Evolutionary conservation across 2,329 filamentous ascomycete genomes (phyloP), one percentile per base, ranked within the genome.

Genomic region (Pyrenophora teres): DNA sequence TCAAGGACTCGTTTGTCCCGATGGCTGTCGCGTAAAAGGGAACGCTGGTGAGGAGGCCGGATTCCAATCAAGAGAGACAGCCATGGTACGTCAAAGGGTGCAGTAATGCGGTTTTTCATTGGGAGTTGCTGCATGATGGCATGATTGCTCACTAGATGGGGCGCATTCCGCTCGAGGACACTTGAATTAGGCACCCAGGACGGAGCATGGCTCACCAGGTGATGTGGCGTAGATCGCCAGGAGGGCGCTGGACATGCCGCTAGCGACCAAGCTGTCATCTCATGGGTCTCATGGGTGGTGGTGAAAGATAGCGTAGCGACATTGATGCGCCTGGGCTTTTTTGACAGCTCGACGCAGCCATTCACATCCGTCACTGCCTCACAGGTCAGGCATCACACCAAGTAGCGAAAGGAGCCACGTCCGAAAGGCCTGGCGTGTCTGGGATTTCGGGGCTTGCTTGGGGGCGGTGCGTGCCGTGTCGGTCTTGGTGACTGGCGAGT

Each of bases 401-500:
- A 32, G 19, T 40, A 21, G 46, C 35, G 30, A 50, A 50, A 42
- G 41, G 54, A 50, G 37, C 52, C 40, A 55, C 50, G 39, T 40
- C 36, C 43, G 42, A 42, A 18, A 52, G 48, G 38, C 45, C 41
- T 50, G 40, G 43, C 32, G 15, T n/a, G 45, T 30, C 46, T 43
- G 42, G 47, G 50, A 48, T 41, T 46, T 25, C 35, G 37, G 40
- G 56, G 54, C 51, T 51, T 51, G 60, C 55, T 55, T 56, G 60
- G 66, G 68, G 68, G 65, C 67, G 64, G 62, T 63, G 63, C 64
- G 60, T 62, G 56, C 65, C 58, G 62, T 52, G 50, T 45, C 45
- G 39, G 41, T 40, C 45, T 59, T 47, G 44, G 41, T 51, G 59
- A 62, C 48, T 59, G 58, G 57, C 48, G 50, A 49, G 48, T 53